Percentiles rank a stretch among this genome's conserved stretches.
These are phyloP conservation scores for Malassezia sympodialis DNA, from an alignment of 1,284 basidiomycete genomes.

Conservation along the genomic window DNA sequence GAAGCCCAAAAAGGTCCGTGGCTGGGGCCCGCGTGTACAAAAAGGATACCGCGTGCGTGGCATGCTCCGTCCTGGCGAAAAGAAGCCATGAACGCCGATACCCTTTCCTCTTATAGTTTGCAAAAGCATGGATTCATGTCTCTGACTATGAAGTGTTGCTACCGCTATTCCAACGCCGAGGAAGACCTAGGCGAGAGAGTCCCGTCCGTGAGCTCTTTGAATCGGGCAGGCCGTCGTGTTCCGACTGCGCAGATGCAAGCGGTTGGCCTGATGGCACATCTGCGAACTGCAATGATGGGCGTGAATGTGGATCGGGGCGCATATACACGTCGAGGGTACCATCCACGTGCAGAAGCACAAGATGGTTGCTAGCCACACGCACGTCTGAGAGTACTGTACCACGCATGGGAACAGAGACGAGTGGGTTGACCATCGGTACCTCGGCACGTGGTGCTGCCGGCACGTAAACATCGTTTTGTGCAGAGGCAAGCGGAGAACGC, in stretches of 20 bases:
- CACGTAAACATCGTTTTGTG: not conserved
- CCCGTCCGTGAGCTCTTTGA: not conserved
- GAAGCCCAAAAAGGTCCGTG: constrained; percentile 63
- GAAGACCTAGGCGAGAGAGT: not conserved
- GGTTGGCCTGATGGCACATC: not conserved
- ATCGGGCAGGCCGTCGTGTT: not conserved
- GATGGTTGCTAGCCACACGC: not conserved
- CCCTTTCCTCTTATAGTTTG: not conserved
- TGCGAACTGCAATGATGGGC: not conserved
- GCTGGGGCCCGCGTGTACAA: constrained; percentile 61
- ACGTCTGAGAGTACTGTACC: not conserved
- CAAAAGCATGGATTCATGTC: not conserved
- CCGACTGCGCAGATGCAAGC: not conserved
- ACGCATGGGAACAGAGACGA: not conserved
- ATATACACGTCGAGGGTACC: constrained; percentile 7
- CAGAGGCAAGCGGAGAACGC: not conserved
- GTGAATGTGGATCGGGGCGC: not conserved
- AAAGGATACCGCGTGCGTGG: constrained; percentile 52
- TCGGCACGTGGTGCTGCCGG: constrained; percentile 3
- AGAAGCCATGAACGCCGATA: constrained; percentile 14
- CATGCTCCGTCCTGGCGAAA: constrained; percentile 34
- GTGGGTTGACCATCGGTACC: constrained; percentile 9
- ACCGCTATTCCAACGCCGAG: not conserved
- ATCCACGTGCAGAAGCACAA: constrained; percentile 11
- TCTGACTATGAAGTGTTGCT: not conserved